These are phyloP conservation scores for Metschnikowia kofuensis DNA, from an alignment of 805 yeast species.

Conservation along the genomic window DNA sequence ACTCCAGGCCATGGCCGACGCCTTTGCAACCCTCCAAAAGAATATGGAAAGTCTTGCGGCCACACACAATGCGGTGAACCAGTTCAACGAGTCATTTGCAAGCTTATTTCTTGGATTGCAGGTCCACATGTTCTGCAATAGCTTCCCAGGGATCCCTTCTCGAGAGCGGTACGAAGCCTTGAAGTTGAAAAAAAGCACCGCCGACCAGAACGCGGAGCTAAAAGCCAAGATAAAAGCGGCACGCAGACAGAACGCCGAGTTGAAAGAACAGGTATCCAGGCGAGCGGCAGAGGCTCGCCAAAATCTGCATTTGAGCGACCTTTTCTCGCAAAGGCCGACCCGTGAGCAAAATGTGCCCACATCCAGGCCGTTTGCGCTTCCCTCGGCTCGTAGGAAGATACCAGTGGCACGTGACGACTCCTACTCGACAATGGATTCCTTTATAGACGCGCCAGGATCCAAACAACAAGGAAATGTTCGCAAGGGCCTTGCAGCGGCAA, in stretches of 20 bases:
- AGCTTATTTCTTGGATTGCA: constrained; percentile 75
- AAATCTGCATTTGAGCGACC: constrained; percentile 1
- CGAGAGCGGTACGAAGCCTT: constrained; percentile 32
- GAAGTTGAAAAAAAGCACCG: constrained; percentile 20
- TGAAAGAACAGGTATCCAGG: constrained; percentile 11
- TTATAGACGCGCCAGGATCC: constrained; percentile 24
- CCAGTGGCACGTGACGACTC: constrained; percentile 25
- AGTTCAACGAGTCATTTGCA: constrained; percentile 75
- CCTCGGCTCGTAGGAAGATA: constrained; percentile 1
- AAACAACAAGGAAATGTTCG: neutral
- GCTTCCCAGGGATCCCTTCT: constrained; percentile 50
- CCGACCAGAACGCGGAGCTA: constrained; percentile 24
- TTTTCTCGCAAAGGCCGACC: constrained; percentile 1
- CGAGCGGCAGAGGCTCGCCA: constrained; percentile 3
- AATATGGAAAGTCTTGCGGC: constrained; percentile 55
- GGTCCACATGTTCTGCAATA: constrained; percentile 87
- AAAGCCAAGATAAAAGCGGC: constrained; percentile 19
- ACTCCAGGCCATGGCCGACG: constrained; percentile 38
- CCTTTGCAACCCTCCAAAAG: constrained; percentile 52
- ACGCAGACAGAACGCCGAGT: constrained; percentile 19
- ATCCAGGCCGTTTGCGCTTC: neutral
- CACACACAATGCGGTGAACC: constrained; percentile 58
- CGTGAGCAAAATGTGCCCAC: neutral
- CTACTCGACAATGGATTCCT: constrained; percentile 26
- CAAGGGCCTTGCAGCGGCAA: neutral